Conservation (phyloP, 768 basidiomycete genomes). For the Fomitopsis pulvina region DNA sequence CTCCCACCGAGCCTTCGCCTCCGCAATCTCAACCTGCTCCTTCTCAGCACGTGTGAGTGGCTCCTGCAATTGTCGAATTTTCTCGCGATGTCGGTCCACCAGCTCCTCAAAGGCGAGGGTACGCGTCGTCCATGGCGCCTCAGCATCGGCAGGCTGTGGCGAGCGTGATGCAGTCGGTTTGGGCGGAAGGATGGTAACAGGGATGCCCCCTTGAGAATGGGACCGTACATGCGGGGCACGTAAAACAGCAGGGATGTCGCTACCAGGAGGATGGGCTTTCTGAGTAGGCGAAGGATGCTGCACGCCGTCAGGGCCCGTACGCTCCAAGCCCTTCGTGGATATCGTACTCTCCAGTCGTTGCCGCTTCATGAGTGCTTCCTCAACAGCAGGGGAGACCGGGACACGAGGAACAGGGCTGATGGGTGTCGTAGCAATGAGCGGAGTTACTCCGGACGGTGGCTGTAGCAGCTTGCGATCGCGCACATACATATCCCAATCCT, state of each 20-base stretch:
- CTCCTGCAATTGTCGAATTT: conserved; percentile 74
- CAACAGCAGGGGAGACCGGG: conserved; percentile 64
- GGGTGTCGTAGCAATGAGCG: conserved; percentile 67
- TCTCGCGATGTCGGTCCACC: conserved; percentile 77
- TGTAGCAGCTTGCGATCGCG: conserved; percentile 80
- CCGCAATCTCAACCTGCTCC: conserved; percentile 67
- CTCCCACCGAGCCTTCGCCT: conserved; percentile 82
- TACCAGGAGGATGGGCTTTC: conserved; percentile 19
- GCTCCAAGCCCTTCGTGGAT: conserved; percentile 25
- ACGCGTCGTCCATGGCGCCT: conserved; percentile 34
- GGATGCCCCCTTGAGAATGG: conserved; percentile 26
- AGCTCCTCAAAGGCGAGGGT: conserved; percentile 84
- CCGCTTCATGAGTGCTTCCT: conserved; percentile 65
- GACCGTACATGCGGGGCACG: conserved; percentile 19
- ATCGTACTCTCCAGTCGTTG: conserved; percentile 68
- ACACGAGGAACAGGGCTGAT: conserved; percentile 33
- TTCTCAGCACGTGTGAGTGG: conserved; percentile 78
- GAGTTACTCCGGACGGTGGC: conserved; percentile 73
- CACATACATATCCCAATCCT: conserved; percentile 86
- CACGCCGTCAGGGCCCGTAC: neutral
- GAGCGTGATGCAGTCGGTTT: conserved; percentile 28
- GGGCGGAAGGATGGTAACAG: conserved; percentile 41
- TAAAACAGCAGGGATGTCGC: conserved; percentile 37
- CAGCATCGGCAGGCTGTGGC: conserved; percentile 41
- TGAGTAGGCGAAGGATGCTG: conserved; percentile 1